Evolutionary conservation across 2,329 filamentous ascomycete genomes (phyloP).

Genomic region (Paecilomyces dactylethromorphus): DNA sequence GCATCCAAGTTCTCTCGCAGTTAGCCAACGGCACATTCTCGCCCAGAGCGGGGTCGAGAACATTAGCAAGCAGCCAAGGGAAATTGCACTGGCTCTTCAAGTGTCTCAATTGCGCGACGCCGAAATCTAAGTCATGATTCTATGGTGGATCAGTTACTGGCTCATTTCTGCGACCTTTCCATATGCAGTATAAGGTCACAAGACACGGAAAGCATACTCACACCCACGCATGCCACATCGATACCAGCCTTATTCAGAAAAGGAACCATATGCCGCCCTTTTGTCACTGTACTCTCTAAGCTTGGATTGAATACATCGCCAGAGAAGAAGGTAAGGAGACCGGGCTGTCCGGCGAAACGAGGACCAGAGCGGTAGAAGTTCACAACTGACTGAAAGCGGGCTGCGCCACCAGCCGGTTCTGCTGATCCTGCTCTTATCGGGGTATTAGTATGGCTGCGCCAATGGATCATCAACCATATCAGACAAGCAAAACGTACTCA

Average conservation of each 20-base stretch:
- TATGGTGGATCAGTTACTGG: conserved; percentile 25
- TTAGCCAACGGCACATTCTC: conserved; percentile 68
- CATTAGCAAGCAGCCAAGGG: conserved; percentile 85
- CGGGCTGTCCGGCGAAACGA: conserved; percentile 56
- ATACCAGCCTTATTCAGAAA: conserved; percentile 73
- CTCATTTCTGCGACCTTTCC: neutral
- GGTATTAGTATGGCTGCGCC: neutral
- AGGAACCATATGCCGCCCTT: conserved; percentile 85
- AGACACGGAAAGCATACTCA: conserved; percentile 38
- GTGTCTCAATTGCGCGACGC: conserved; percentile 70
- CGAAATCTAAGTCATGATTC: conserved; percentile 93
- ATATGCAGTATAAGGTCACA: neutral
- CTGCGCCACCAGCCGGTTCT: conserved; percentile 75
- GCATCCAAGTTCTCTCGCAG: conserved; percentile 66
- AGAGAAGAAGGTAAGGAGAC: conserved; percentile 74
- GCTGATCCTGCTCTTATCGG: conserved; percentile 53
- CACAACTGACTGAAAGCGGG: conserved; percentile 72
- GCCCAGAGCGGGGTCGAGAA: conserved; percentile 75
- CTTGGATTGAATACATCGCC: conserved; percentile 91
- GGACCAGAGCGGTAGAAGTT: conserved; percentile 64
- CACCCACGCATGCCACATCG: conserved; percentile 73
- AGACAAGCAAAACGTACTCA: conserved; percentile 41
- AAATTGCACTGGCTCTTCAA: conserved; percentile 70
- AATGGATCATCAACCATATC: neutral
- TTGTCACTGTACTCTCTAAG: conserved; percentile 81